A percentile compares a stretch with the other conserved stretches of the same genome.
Conservation (phyloP, 2,329 filamentous ascomycete species). For the Neopestalotiopsis sp. region DNA sequence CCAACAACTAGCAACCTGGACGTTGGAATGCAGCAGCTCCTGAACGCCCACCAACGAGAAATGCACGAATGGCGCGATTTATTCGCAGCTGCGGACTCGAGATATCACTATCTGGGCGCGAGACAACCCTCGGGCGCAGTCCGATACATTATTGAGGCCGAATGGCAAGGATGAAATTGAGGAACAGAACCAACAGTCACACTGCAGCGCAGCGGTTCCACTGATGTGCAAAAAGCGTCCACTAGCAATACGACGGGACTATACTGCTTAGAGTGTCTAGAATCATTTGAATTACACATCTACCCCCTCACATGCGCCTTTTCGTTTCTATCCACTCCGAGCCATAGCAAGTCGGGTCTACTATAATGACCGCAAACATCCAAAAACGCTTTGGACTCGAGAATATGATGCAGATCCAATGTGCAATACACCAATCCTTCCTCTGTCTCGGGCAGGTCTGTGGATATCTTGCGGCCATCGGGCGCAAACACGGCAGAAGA, state of each 20-base stretch:
- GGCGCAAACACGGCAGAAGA: conserved; percentile 46
- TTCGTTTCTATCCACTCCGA: conserved; percentile 36
- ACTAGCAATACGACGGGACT: too few relatives aligned
- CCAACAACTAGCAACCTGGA: conserved; percentile 20
- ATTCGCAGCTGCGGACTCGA: conserved; percentile 24
- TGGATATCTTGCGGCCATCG: conserved; percentile 51
- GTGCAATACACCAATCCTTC: conserved; percentile 51
- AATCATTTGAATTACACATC: neutral
- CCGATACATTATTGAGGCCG: conserved; percentile 30
- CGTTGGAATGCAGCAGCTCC: conserved; percentile 28
- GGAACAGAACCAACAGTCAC: neutral
- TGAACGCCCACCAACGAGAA: conserved; percentile 29
- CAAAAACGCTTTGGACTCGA: conserved; percentile 45
- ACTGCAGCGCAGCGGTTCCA: too few relatives aligned
- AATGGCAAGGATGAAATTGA: conserved; percentile 24
- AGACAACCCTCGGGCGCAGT: conserved; percentile 21
- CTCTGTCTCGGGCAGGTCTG: conserved; percentile 31
- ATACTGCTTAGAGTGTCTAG: too few relatives aligned
- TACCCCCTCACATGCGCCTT: neutral
- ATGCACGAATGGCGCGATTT: conserved; percentile 28
- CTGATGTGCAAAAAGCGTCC: too few relatives aligned
- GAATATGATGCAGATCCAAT: conserved; percentile 46
- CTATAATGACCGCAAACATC: conserved; percentile 55
- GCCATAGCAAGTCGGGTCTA: conserved; percentile 55
- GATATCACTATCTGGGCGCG: conserved; percentile 27